These are phyloP conservation scores for Acacia melanoxylon DNA, from an alignment of 306 rosid genomes.

Conservation along the genomic window DNA sequence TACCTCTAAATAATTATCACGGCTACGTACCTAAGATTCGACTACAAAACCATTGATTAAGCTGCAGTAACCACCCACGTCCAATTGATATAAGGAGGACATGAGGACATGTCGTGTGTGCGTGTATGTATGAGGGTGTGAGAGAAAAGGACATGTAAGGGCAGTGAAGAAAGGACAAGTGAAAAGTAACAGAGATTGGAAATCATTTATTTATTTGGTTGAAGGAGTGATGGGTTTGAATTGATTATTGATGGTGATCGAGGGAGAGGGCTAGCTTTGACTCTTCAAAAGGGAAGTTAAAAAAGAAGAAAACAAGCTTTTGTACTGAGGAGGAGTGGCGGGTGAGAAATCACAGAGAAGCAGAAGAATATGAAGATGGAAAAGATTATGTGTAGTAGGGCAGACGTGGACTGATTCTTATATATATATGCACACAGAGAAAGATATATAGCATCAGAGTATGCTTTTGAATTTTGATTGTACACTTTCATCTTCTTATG, in stretches of 20 bases:
- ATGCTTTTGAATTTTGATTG: conserved; percentile 7
- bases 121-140: neutral
- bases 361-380: neutral
- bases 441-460: neutral
- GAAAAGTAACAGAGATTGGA: neutral
- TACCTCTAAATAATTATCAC: too few species aligned
- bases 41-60: too few species aligned
- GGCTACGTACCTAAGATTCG: too few species aligned
- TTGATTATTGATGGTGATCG: neutral
- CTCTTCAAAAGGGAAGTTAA: conserved; percentile 34
- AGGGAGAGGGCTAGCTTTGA: conserved; percentile 7
- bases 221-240: neutral
- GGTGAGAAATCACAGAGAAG: neutral
- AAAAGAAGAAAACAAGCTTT: conserved; percentile 29
- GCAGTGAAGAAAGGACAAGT: neutral
- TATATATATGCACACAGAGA: conserved; percentile 13
- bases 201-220: neutral
- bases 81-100: too few species aligned
- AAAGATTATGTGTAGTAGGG: neutral
- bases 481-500: neutral
- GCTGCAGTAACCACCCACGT: too few species aligned
- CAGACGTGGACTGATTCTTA: conserved; percentile 11
- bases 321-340: neutral
- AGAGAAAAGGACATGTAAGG: conserved; percentile 17
- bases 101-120: neutral